Conservation (phyloP, 2,329 filamentous ascomycete species). For the Lasiodiplodia citricola region DNA sequence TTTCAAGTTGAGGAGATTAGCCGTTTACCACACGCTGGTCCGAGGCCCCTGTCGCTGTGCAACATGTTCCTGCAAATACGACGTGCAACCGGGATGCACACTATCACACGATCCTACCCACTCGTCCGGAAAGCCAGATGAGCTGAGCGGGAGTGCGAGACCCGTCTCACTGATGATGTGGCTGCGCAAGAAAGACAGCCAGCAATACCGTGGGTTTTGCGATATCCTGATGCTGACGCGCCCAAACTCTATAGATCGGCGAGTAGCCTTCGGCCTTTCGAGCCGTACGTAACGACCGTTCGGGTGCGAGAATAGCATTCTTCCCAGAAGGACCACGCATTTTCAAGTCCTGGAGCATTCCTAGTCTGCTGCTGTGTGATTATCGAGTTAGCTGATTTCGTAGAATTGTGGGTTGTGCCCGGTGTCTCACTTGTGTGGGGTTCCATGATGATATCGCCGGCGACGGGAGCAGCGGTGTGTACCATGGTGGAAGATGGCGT, state of each 20-base stretch:
- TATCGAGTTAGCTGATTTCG: neutral
- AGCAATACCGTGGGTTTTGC: no score
- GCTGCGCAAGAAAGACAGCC: no score
- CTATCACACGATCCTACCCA: no score
- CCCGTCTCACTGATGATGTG: no score
- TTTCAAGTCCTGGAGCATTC: neutral
- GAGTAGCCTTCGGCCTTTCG: neutral
- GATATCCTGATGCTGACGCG: no score
- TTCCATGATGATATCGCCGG: neutral
- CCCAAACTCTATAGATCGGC: neutral
- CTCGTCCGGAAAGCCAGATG: no score
- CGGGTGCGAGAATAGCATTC: neutral
- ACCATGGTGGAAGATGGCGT: neutral
- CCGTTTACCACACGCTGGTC: no score
- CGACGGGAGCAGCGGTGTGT: neutral
- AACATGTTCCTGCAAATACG: no score
- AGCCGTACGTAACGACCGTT: neutral
- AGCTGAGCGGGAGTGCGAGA: no score
- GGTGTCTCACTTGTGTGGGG: neutral
- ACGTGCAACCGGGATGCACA: no score
- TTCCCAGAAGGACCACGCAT: neutral
- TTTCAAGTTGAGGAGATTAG: no score
- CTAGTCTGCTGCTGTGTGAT: neutral
- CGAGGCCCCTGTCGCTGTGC: no score
- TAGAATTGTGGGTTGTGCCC: neutral